Evolutionary conservation across 2,329 filamentous ascomycete species (phyloP), one percentile per base, ranked within the genome.

Genomic region (Epichloe sp.): DNA sequence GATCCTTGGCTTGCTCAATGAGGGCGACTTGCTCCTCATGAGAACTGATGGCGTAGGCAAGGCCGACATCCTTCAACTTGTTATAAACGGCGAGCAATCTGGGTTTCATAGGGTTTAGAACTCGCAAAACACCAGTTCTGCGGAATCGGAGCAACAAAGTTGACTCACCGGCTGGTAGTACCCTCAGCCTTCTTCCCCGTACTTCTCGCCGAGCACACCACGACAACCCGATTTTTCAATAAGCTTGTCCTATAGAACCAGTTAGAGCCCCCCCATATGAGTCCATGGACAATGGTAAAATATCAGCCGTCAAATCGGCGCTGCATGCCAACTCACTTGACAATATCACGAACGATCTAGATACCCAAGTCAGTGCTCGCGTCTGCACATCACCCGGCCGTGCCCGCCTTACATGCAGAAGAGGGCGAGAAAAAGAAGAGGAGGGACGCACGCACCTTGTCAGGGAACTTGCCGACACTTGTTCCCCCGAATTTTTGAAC

Each of bases 401-500:
- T 31, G 8, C 23, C 46, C 43, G 26, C 5, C 11, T 46, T 44
- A 19, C n/a, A 45, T 15, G 15, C 19, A 42, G 26, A n/a, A 23
- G 11, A 26, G n/a, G 7, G 8, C n/a, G 34, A 42, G 14, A 10
- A 41, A 31, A n/a, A 36, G 40, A 21, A 31, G 10, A 34, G 46
- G 12, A 23, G 3, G 17, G n/a, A 47, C 6, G 4, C 23, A 68
- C 70, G 53, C 62, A 78, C 75, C 69, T 85, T 84, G 59, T 80
- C 77, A 49, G 90, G 84, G 62, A 95, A 95, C 71, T 97, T 97
- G 60, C 91, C 93, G 48, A 97, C 86, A 64, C 88, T 95, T 49
- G 91, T 98, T 48, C 91, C 91, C 90, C 90, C 90, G 67, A 95
- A 95, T 69, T 96, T 96, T 67, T 95, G 89, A 48, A 96, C 86